phyloP scores from a whole-genome alignment of 208 protist genomes.

The Strigomonas galati region DNA sequence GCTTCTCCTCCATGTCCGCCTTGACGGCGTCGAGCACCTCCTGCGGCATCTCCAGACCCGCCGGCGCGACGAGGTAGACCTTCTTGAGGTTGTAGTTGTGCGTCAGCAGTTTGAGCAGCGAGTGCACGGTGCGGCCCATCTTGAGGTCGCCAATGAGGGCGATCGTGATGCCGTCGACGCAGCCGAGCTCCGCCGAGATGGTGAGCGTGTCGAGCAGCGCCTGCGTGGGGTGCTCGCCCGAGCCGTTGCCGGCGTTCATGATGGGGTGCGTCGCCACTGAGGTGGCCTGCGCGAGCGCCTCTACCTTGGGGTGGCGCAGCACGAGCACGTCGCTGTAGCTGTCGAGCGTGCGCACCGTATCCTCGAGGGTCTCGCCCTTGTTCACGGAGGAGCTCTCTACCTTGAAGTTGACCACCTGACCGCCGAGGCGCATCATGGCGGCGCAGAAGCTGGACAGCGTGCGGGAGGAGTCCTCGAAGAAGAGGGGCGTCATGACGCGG shows the following conservation, averaged over 20 bases:
- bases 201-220: constrained; percentile 98
- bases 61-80: constrained; percentile 90
- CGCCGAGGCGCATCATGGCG: constrained; percentile 82
- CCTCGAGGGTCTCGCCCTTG: constrained; percentile 84
- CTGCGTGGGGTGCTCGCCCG: constrained; percentile 97
- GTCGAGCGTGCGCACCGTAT: constrained; percentile 82
- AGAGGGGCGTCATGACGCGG: constrained; percentile 80
- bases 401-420: constrained; percentile 79
- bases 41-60: constrained; percentile 86
- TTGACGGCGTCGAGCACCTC: constrained; percentile 68
- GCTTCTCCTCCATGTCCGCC: constrained; percentile 33
- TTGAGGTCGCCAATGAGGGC: constrained; percentile 97
- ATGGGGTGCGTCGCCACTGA: constrained; percentile 68
- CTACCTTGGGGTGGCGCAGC: constrained; percentile 93
- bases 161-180: constrained; percentile 89
- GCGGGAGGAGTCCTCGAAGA: constrained; percentile 83
- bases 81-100: constrained; percentile 80
- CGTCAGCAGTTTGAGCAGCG: constrained; percentile 90
- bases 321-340: constrained; percentile 95
- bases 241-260: constrained; percentile 97
- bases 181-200: constrained; percentile 93
- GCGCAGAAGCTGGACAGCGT: constrained; percentile 80
- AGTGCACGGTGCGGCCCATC: constrained; percentile 97
- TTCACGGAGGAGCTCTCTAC: constrained; percentile 69
- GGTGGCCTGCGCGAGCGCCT: constrained; percentile 75